Conservation (phyloP, 352 stramenopile genomes). For the Aphanomyces astaci region DNA sequence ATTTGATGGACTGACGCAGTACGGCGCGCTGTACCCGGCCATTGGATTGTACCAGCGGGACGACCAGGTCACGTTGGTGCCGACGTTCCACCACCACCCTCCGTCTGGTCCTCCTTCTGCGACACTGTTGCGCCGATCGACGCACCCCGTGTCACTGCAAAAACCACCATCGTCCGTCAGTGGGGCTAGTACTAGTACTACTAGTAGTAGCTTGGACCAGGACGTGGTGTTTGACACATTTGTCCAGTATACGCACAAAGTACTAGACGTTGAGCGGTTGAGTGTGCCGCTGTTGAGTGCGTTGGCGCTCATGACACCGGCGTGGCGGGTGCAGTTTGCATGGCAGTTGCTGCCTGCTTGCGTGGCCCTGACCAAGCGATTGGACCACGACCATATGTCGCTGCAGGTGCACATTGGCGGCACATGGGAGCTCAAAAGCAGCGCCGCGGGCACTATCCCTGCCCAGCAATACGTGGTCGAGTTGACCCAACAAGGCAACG, state of each 20-base stretch:
- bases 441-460: conserved; percentile 78
- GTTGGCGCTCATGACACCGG: conserved; percentile 23
- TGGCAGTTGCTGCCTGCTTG: conserved; percentile 75
- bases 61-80: conserved; percentile 82
- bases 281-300: conserved; percentile 9
- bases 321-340: conserved; percentile 52
- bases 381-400: conserved; percentile 41
- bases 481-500: conserved; percentile 45
- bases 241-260: neutral
- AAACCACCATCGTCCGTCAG: neutral
- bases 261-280: neutral
- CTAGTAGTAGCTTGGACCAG: neutral
- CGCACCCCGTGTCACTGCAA: no score
- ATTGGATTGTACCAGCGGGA: conserved; percentile 85
- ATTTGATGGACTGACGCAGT: conserved; percentile 81
- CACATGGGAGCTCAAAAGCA: conserved; percentile 83
- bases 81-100: no score
- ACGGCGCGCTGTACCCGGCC: conserved; percentile 79
- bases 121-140: no score
- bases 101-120: no score
- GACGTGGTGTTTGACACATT: conserved; percentile 15
- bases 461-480: conserved; percentile 80
- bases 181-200: neutral
- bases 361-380: conserved; percentile 50
- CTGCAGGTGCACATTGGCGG: conserved; percentile 60